Conservation (phyloP, 371 early-diverging fungal genomes). For the Apophysomyces variabilis region DNA sequence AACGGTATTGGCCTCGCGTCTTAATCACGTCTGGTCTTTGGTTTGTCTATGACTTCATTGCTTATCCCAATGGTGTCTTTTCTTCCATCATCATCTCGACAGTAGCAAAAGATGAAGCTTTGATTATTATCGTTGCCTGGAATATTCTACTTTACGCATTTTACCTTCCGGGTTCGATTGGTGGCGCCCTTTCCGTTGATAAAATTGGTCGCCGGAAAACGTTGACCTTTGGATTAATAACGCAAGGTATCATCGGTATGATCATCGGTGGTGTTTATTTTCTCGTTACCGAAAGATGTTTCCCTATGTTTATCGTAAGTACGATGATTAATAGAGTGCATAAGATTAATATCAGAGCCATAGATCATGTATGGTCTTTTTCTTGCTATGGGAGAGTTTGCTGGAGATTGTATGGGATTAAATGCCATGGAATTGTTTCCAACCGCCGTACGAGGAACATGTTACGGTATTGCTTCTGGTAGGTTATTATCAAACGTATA, state of each 20-base stretch:
- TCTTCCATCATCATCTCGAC: constrained; percentile 50
- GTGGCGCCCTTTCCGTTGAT: constrained; percentile 55
- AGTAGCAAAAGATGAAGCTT: constrained; percentile 40
- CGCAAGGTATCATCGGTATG: constrained; percentile 54
- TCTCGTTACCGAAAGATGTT: constrained; percentile 37
- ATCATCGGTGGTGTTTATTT: constrained; percentile 58
- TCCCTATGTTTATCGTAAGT: constrained; percentile 54
- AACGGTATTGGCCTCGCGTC: constrained; percentile 58
- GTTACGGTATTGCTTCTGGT: constrained; percentile 53
- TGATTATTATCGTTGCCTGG: constrained; percentile 55
- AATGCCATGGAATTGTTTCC: constrained; percentile 54
- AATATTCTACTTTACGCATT: constrained; percentile 56
- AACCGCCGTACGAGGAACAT: constrained; percentile 60
- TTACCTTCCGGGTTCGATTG: constrained; percentile 58
- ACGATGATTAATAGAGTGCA: background rate
- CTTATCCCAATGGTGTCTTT: constrained; percentile 60
- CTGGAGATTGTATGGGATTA: constrained; percentile 59
- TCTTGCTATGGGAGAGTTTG: constrained; percentile 57
- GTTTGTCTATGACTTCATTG: constrained; percentile 67
- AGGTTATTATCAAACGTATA: background rate
- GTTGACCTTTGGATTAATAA: constrained; percentile 55
- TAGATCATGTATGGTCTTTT: constrained; percentile 59
- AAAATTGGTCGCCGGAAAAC: constrained; percentile 56
- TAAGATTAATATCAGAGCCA: background rate
- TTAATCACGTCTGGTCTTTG: constrained; percentile 55